Percentiles rank a stretch among this genome's conserved stretches.
phyloP scores from a whole-genome alignment of 352 stramenopile species.

The Pythium aphanidermatum region DNA sequence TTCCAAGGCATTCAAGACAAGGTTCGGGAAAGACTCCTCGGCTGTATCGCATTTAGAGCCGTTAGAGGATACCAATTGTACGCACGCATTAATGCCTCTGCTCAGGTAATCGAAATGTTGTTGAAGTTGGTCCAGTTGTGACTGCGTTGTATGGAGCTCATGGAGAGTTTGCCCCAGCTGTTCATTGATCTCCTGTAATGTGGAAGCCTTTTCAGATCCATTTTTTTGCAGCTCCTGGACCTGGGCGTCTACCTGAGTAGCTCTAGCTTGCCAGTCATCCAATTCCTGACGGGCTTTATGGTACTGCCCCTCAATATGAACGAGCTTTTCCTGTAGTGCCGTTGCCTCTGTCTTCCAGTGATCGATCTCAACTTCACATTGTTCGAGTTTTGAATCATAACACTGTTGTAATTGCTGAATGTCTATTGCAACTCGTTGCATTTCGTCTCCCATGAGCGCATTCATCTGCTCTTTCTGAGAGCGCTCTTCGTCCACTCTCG shows the following conservation, averaged over 20 bases:
- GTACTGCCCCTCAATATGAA: slow-evolving; percentile 12
- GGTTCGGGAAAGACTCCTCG: slow-evolving; percentile 14
- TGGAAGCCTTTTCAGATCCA: slow-evolving; percentile 38
- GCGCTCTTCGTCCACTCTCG: slow-evolving; percentile 30
- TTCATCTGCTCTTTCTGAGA: slow-evolving; percentile 71
- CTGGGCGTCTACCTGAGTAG: slow-evolving; percentile 31
- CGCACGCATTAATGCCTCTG: slow-evolving; percentile 18
- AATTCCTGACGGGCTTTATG: slow-evolving; percentile 19
- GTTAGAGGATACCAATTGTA: slow-evolving; percentile 26
- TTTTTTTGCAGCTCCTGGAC: slow-evolving; percentile 39
- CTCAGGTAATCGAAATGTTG: slow-evolving; percentile 24
- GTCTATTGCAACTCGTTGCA: slow-evolving; percentile 37
- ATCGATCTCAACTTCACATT: slow-evolving; percentile 17
- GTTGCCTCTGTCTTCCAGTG: slow-evolving; percentile 18
- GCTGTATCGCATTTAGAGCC: neutral
- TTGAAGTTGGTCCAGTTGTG: slow-evolving; percentile 29
- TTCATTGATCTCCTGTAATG: slow-evolving; percentile 52
- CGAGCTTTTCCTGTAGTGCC: slow-evolving; percentile 17
- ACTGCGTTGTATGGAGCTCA: slow-evolving; percentile 27
- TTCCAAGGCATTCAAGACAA: slow-evolving; percentile 17
- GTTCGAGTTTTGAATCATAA: slow-evolving; percentile 21
- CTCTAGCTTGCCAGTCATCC: slow-evolving; percentile 24
- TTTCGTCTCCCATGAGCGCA: slow-evolving; percentile 37
- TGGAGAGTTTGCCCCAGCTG: slow-evolving; percentile 34
- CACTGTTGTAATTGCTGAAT: slow-evolving; percentile 26